A percentile compares a stretch with the other conserved stretches of the same genome.
phyloP scores from a whole-genome alignment of 2,329 filamentous ascomycete species.

The Lecanoromycetidae sp. region DNA sequence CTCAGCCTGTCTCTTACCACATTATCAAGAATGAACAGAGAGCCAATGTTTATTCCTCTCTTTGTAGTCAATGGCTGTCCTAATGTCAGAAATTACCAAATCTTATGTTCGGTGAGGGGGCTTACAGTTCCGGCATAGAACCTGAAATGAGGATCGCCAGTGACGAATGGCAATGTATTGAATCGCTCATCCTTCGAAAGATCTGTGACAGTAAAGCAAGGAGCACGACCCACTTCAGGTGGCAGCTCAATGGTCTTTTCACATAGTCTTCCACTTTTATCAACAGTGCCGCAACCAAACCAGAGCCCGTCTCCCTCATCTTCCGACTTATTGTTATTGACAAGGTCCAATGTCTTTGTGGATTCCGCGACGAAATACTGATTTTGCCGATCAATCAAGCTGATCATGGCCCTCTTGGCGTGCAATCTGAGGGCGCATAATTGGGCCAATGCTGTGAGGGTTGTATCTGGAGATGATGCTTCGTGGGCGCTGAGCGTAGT shows the following conservation, averaged over 20 bases:
- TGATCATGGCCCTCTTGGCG: conserved; percentile 29
- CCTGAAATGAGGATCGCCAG: conserved; percentile 21
- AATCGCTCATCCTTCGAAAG: conserved; percentile 26
- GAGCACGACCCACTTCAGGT: conserved; percentile 22
- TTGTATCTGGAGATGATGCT: conserved; percentile 14
- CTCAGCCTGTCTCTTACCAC: conserved; percentile 16
- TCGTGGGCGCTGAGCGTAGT: not conserved
- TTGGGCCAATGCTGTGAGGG: conserved; percentile 21
- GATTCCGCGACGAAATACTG: conserved; percentile 43
- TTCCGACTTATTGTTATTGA: conserved; percentile 25
- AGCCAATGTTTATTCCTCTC: conserved; percentile 25
- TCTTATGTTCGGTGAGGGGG: not conserved
- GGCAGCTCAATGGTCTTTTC: conserved; percentile 28
- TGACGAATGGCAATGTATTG: conserved; percentile 22
- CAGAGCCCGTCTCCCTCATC: conserved; percentile 23
- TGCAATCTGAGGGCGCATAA: conserved; percentile 21
- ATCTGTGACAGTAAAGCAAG: conserved; percentile 24
- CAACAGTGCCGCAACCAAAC: conserved; percentile 22
- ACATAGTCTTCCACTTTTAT: conserved; percentile 15
- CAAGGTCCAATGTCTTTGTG: conserved; percentile 31
- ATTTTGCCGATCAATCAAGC: conserved; percentile 32
- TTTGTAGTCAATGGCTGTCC: conserved; percentile 22
- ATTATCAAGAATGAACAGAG: conserved; percentile 23
- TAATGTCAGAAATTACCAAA: not conserved
- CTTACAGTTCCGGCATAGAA: conserved; percentile 23